Conservation (phyloP, 768 basidiomycete species). For the Cystofilobasidium capitatum region DNA sequence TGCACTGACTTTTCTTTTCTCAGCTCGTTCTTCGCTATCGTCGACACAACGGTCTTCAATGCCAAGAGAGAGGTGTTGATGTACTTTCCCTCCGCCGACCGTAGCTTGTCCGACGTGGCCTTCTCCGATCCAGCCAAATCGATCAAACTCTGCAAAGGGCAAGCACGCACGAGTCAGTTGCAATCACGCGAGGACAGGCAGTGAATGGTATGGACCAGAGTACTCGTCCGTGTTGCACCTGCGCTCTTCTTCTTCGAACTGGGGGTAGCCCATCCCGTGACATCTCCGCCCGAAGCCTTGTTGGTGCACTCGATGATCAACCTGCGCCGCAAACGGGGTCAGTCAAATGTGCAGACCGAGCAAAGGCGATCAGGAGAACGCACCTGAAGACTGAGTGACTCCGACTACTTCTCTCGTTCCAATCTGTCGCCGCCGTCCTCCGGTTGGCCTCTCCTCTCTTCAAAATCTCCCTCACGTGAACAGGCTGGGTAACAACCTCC, state of each 20-base stretch:
- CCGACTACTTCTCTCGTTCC: slow-evolving; percentile 57
- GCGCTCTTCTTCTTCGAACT: background rate
- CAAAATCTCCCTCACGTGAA: slow-evolving; percentile 74
- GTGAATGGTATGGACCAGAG: slow-evolving; percentile 24
- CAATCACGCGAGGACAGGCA: slow-evolving; percentile 10
- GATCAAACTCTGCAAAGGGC: slow-evolving; percentile 59
- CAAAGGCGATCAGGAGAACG: background rate
- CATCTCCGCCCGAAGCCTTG: slow-evolving; percentile 17
- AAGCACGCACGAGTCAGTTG: background rate
- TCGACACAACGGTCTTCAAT: slow-evolving; percentile 22
- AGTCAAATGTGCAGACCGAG: background rate
- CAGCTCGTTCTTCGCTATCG: slow-evolving; percentile 25
- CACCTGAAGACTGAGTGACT: slow-evolving; percentile 23
- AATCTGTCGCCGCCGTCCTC: slow-evolving; percentile 91
- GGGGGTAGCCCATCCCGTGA: slow-evolving; percentile 11
- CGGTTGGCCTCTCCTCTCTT: slow-evolving; percentile 76
- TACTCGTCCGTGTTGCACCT: slow-evolving; percentile 37
- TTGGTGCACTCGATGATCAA: slow-evolving; percentile 24
- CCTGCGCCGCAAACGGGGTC: background rate
- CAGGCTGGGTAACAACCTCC: slow-evolving; percentile 85
- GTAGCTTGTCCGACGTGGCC: slow-evolving; percentile 87
- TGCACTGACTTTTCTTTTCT: slow-evolving; percentile 19
- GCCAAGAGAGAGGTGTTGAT: slow-evolving; percentile 54
- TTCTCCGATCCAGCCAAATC: slow-evolving; percentile 95
- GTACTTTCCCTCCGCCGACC: slow-evolving; percentile 91